phyloP scores from a whole-genome alignment of 2,329 filamentous ascomycete genomes.

The Penicillium sp. region DNA sequence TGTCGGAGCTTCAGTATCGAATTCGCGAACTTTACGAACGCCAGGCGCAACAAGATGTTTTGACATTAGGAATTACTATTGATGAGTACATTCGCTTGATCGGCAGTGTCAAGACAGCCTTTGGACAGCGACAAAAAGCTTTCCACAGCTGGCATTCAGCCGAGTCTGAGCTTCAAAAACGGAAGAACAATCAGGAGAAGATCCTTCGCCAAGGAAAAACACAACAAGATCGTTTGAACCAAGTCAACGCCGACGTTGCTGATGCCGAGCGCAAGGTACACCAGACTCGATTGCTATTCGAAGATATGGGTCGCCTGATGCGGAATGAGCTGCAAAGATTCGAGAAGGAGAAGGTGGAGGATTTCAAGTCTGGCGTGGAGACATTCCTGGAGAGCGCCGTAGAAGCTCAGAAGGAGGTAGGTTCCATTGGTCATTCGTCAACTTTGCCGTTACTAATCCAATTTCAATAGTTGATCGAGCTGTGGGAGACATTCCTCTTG shows the following conservation, averaged over 20 bases:
- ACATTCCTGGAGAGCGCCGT: constrained; percentile 96
- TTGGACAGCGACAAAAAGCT: constrained; percentile 87
- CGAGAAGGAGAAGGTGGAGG: constrained; percentile 95
- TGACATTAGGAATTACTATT: constrained; percentile 95
- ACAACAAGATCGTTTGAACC: constrained; percentile 91
- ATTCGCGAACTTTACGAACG: constrained; percentile 95
- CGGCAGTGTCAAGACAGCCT: constrained; percentile 90
- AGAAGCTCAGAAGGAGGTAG: constrained; percentile 96
- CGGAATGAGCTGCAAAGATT: constrained; percentile 87
- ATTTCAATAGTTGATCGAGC: constrained; percentile 73
- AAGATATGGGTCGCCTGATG: constrained; percentile 97
- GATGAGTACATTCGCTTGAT: constrained; percentile 98
- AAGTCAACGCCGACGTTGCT: constrained; percentile 88
- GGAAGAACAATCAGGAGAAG: constrained; percentile 86
- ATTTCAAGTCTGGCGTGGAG: constrained; percentile 97
- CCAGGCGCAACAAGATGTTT: constrained; percentile 92
- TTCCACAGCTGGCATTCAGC: constrained; percentile 93
- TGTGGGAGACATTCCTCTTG: constrained; percentile 98
- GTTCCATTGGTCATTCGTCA: constrained; percentile 23
- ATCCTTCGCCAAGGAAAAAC: constrained; percentile 91
- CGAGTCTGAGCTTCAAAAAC: constrained; percentile 86
- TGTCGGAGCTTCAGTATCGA: constrained; percentile 90
- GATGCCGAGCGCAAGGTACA: constrained; percentile 93
- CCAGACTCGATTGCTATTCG: constrained; percentile 84
- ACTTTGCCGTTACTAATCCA: constrained; percentile 1